Evolutionary conservation across 2,329 filamentous ascomycete species (phyloP).

Genomic region (Claviceps arundinis): DNA sequence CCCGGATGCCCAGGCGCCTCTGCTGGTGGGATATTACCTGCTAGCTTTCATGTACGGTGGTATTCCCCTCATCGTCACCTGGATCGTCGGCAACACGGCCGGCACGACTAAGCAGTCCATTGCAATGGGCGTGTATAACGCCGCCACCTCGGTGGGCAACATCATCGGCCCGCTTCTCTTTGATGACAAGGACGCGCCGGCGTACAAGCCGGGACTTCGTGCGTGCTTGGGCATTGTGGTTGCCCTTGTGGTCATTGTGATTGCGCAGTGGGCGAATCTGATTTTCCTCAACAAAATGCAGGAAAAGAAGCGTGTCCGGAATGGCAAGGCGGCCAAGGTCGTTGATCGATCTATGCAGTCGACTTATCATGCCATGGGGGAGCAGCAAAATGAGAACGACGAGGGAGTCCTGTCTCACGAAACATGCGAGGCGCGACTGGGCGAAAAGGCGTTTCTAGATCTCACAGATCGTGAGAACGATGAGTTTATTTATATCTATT

Average conservation of each 20-base stretch:
- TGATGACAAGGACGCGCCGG: conserved; percentile 40
- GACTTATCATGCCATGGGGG: conserved; percentile 23
- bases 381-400: conserved; percentile 4
- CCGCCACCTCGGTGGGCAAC: conserved; percentile 48
- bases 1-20: conserved; percentile 17
- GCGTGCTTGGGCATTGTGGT: conserved; percentile 41
- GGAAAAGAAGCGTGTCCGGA: conserved; percentile 36
- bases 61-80: conserved; percentile 52
- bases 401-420: conserved; percentile 11
- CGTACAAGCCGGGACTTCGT: conserved; percentile 43
- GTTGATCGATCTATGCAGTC: conserved; percentile 48
- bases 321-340: conserved; percentile 47
- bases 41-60: conserved; percentile 53
- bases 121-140: conserved; percentile 51
- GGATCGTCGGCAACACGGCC: conserved; percentile 56
- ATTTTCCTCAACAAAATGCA: conserved; percentile 44
- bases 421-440: conserved; percentile 16
- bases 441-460: conserved; percentile 42
- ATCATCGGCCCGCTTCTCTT: conserved; percentile 56
- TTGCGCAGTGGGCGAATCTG: conserved; percentile 41
- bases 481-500: conserved; percentile 54
- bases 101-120: conserved; percentile 55
- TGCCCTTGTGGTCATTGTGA: conserved; percentile 36
- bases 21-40: conserved; percentile 51
- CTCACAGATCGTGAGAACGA: conserved; percentile 54